Evolutionary conservation across 1,284 basidiomycete species (phyloP), one percentile per base, ranked within the genome.

Genomic region (Taiwanofungus camphoratus): DNA sequence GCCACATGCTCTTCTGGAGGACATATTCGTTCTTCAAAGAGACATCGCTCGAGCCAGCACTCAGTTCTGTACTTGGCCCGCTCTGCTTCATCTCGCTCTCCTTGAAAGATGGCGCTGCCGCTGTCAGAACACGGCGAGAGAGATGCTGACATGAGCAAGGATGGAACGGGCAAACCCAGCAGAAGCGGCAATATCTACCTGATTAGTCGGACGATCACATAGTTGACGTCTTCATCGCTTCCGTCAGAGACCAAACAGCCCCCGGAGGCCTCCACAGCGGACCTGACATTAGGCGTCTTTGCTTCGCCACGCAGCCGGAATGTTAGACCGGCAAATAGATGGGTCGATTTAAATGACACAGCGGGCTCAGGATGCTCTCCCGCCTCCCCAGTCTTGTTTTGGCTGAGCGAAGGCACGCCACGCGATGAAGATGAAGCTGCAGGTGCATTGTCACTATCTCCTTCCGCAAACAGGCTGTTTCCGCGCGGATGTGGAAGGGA

Each of bases 11-110:
- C 80, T 2, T 75, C 71, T 0, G 73, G 64, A 15, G 60, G 57
- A 57, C 80, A 82, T 43, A 89, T 64, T 12, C 74, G 70, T 35
- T 83, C 79, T 49, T 79, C 76, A 43, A 75, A 82, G 11, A 89
- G 68, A 51, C 83, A 90, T 39, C 75, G 74, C 59, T 90, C 87
- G 0, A 90, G 66, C 87, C 87, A 90, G 54, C 85, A 90, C 57
- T 90, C 87, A 0, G 87, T 90, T 31, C 87, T 71, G 55, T 79
- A 86, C 53, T 79, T 81, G 0, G 50, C 44, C 31, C 72, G 71
- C 48, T 68, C 54, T 1, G 36, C 22, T 11, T 65, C 62, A 39
- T 78, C 73, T 3, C 59, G 53, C 52, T 84, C 81, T 18, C 71
- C 67, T 4, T 60, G 64, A 52, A 70, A 84, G 8, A 85, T 51